Conservation (phyloP, 306 rosid genomes). For the Sicyos edulis region DNA sequence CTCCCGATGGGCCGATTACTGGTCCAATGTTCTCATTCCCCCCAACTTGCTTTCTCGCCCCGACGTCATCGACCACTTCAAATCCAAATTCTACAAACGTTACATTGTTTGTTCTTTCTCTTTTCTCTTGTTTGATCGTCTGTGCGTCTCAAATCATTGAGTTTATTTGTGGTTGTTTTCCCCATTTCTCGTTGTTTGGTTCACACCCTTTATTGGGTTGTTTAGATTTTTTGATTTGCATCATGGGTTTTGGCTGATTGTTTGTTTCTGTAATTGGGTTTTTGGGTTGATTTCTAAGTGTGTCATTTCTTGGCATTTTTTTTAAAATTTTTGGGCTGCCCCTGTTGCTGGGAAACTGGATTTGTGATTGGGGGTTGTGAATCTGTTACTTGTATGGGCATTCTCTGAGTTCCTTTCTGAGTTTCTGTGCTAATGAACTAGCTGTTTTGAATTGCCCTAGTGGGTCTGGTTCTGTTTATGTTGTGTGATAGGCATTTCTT, state of each 20-base stretch:
- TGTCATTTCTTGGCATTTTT: neutral
- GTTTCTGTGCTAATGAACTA: neutral
- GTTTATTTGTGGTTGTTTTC: neutral
- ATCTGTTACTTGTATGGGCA: neutral
- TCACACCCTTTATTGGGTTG: neutral
- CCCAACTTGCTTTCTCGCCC: conserved; percentile 54
- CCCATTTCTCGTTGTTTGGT: neutral
- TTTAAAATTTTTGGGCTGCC: neutral
- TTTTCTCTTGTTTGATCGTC: neutral
- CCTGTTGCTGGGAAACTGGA: neutral
- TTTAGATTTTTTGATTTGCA: neutral
- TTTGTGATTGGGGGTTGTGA: neutral
- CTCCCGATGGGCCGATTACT: conserved; percentile 73
- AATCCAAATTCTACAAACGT: conserved; percentile 86
- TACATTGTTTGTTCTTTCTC: conserved; percentile 41
- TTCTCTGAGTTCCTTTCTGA: neutral
- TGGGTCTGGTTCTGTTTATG: neutral
- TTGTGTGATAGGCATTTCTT: neutral
- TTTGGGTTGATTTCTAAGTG: neutral
- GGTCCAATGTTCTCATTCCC: conserved; percentile 87
- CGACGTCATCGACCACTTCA: conserved; percentile 68
- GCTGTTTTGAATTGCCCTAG: neutral
- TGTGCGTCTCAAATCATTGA: neutral
- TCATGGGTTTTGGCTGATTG: neutral
- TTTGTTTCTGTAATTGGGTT: neutral